A percentile compares a stretch with the other conserved stretches of the same genome.
These are phyloP conservation scores for Uronychia setigera DNA, from an alignment of 73 alveolate species.

Conservation along the genomic window DNA sequence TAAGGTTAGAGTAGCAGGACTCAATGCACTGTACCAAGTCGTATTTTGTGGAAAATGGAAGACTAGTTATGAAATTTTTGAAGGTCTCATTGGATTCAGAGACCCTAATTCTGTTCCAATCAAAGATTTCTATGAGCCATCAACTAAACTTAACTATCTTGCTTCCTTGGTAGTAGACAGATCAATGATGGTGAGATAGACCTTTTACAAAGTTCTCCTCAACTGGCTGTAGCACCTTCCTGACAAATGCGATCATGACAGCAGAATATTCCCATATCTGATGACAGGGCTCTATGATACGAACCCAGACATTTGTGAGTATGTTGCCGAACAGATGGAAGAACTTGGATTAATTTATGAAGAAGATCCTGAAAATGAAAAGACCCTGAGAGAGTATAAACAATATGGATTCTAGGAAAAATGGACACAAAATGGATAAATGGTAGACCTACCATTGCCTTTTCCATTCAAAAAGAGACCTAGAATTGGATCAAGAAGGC, in stretches of 20 bases:
- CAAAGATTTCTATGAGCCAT: slow-evolving; percentile 95
- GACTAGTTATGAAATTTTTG: slow-evolving; percentile 83
- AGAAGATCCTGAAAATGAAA: slow-evolving; percentile 86
- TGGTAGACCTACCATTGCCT: slow-evolving; percentile 77
- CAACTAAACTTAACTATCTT: slow-evolving; percentile 93
- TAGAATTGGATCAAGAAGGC: slow-evolving; percentile 91
- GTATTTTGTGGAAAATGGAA: slow-evolving; percentile 87
- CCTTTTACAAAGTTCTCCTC: slow-evolving; percentile 88
- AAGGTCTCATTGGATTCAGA: slow-evolving; percentile 94
- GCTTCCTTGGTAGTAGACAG: slow-evolving; percentile 95
- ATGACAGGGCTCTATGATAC: slow-evolving; percentile 94
- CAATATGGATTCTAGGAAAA: slow-evolving; percentile 93
- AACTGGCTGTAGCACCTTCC: slow-evolving; percentile 90
- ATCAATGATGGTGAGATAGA: slow-evolving; percentile 85
- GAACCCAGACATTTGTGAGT: slow-evolving; percentile 86
- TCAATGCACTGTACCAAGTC: slow-evolving; percentile 83
- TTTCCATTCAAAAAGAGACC: slow-evolving; percentile 95
- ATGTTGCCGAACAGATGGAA: slow-evolving; percentile 86
- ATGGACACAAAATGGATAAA: slow-evolving; percentile 90
- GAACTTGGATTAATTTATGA: slow-evolving; percentile 96
- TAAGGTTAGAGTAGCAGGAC: slow-evolving; percentile 90
- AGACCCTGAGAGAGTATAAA: slow-evolving; percentile 92
- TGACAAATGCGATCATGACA: slow-evolving; percentile 96
- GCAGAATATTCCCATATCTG: slow-evolving; percentile 95
- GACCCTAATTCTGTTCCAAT: slow-evolving; percentile 98